Evolutionary conservation across 352 stramenopile species (phyloP).

Genomic region (Ophiocytium majus): DNA sequence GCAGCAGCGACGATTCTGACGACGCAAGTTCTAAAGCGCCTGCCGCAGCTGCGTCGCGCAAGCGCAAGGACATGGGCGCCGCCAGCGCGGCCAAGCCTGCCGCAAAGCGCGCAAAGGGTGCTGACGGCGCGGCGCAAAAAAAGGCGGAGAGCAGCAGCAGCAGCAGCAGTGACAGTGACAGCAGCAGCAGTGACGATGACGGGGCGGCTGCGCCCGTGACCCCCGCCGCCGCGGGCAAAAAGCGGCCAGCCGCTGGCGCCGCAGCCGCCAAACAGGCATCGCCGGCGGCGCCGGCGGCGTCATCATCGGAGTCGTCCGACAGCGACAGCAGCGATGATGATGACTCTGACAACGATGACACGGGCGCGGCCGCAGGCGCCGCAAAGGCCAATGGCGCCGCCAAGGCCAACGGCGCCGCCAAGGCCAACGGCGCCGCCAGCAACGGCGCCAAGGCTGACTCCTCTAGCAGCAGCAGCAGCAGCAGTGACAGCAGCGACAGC

Average conservation of each 20-base stretch:
- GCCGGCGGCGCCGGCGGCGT: slow-evolving; percentile 1
- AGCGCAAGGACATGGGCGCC: neutral
- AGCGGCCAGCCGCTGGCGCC: slow-evolving; percentile 5
- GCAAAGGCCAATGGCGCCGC: slow-evolving; percentile 17
- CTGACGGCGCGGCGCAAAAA: neutral
- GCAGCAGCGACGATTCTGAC: neutral
- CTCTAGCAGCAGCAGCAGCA: slow-evolving; percentile 39
- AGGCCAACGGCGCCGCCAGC: neutral
- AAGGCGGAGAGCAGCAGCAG: neutral
- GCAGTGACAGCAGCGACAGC: neutral
- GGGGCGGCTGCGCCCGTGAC: neutral
- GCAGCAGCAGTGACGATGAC: slow-evolving; percentile 21
- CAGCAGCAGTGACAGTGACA: slow-evolving; percentile 17
- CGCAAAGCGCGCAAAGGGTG: neutral
- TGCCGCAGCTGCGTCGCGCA: neutral
- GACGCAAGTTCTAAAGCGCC: neutral
- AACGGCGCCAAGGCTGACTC: too few relatives aligned
- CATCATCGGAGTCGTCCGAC: too few relatives aligned
- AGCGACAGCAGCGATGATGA: slow-evolving; percentile 17
- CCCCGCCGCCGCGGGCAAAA: slow-evolving; percentile 7
- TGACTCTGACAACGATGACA: slow-evolving; percentile 24
- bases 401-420: too few relatives aligned
- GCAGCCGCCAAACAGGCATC: neutral
- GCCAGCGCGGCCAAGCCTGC: neutral
- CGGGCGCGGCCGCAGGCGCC: slow-evolving; percentile 12